Conservation (phyloP, 345 rosid genomes). For the Salix brachista region DNA sequence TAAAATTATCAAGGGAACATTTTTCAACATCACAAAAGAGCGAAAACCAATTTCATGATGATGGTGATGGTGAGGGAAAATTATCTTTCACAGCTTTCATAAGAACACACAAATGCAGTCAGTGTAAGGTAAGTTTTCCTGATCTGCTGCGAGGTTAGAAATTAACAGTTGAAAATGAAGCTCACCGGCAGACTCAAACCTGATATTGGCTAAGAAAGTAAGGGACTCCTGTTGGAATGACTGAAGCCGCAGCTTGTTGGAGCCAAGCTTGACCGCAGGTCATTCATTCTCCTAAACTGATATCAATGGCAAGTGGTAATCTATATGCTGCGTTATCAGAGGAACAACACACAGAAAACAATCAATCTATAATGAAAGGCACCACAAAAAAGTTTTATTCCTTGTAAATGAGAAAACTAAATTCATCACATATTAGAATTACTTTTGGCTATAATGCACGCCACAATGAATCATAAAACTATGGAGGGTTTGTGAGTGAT, state of each 20-base stretch:
- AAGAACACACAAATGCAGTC: not conserved
- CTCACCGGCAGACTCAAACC: not conserved
- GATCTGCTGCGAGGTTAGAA: not conserved
- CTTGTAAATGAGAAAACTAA: conserved; percentile 41
- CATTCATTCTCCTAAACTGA: not conserved
- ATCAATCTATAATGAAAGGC: not conserved
- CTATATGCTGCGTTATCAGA: conserved; percentile 1
- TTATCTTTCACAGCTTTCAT: not conserved
- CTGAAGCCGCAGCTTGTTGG: not conserved
- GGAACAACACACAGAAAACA: not conserved
- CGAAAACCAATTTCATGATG: not conserved
- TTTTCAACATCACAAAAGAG: not conserved
- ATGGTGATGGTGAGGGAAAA: not conserved
- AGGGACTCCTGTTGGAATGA: not conserved
- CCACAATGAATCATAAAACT: conserved; percentile 52
- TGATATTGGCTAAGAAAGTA: not conserved
- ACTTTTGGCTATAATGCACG: conserved; percentile 36
- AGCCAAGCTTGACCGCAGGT: not conserved
- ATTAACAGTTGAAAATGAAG: not conserved
- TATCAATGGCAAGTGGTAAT: not conserved
- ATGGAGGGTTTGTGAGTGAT: conserved; percentile 19
- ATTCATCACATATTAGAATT: conserved; percentile 40
- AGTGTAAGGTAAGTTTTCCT: not conserved
- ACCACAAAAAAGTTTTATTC: conserved; percentile 38
- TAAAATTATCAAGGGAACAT: not conserved